phyloP scores from a whole-genome alignment of 768 basidiomycete species.

The Leucocoprinus leucothites region DNA sequence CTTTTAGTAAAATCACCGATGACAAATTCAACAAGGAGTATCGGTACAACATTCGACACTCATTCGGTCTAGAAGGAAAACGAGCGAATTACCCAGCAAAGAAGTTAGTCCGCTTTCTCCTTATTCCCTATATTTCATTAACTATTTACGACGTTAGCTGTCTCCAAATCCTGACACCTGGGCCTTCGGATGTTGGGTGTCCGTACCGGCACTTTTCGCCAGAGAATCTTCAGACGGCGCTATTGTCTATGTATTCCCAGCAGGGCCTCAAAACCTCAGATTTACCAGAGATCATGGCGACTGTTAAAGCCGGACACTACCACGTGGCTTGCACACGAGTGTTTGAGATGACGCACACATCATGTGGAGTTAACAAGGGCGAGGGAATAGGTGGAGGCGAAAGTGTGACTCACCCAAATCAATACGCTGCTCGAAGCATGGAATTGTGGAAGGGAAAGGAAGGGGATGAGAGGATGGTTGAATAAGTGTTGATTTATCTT shows the following conservation, averaged over 20 bases:
- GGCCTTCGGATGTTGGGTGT: conserved; percentile 76
- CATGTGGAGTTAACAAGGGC: conserved; percentile 74
- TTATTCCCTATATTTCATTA: not conserved
- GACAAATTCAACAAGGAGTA: conserved; percentile 98
- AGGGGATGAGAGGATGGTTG: conserved; percentile 43
- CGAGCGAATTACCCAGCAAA: conserved; percentile 93
- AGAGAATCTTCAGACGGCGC: conserved; percentile 76
- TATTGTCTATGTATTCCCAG: conserved; percentile 64
- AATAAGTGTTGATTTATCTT: conserved; percentile 20
- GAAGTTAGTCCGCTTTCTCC: conserved; percentile 46
- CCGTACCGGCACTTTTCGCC: conserved; percentile 88
- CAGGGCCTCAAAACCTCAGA: conserved; percentile 66
- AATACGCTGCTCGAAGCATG: conserved; percentile 74
- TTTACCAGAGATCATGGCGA: conserved; percentile 77
- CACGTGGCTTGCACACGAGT: conserved; percentile 97
- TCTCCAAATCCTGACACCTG: conserved; percentile 74
- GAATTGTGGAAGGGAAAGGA: conserved; percentile 51
- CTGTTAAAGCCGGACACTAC: conserved; percentile 77
- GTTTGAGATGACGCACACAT: conserved; percentile 88
- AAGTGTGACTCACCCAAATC: conserved; percentile 92
- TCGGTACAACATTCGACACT: conserved; percentile 95
- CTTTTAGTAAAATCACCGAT: conserved; percentile 77
- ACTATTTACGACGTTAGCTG: conserved; percentile 58
- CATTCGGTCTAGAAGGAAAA: conserved; percentile 91
- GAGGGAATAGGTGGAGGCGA: conserved; percentile 86